phyloP scores from a whole-genome alignment of 345 rosid genomes.

The Citrus maxima region DNA sequence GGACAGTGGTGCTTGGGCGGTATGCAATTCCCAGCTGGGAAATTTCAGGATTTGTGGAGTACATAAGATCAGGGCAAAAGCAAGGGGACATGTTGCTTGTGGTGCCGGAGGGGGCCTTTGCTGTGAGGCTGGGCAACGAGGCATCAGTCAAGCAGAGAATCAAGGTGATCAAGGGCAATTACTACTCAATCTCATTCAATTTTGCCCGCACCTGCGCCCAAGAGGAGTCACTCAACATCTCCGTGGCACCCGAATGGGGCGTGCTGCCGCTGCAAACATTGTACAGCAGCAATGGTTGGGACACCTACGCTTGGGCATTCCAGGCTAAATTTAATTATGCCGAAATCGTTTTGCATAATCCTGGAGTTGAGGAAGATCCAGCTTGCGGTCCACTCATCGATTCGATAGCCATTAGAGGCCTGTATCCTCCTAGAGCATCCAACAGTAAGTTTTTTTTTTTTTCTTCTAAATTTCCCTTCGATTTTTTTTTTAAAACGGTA shows the following conservation, averaged over 20 bases:
- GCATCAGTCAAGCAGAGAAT: conserved; percentile 75
- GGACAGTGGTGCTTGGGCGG: conserved; percentile 50
- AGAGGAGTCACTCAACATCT: conserved; percentile 64
- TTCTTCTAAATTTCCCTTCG: background rate
- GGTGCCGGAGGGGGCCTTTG: conserved; percentile 79
- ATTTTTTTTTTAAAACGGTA: background rate
- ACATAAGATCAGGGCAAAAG: conserved; percentile 80
- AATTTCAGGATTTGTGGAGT: conserved; percentile 71
- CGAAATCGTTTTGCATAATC: conserved; percentile 66
- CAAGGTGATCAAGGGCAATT: conserved; percentile 39
- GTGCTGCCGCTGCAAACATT: conserved; percentile 73
- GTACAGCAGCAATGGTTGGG: conserved; percentile 84
- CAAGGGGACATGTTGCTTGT: conserved; percentile 92
- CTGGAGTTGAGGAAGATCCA: conserved; percentile 82
- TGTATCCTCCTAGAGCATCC: conserved; percentile 55
- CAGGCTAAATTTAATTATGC: conserved; percentile 34
- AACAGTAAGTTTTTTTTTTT: conserved; percentile 33
- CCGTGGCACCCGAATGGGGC: conserved; percentile 71
- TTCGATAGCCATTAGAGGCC: conserved; percentile 57
- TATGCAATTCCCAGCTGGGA: conserved; percentile 71
- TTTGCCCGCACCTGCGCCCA: conserved; percentile 93
- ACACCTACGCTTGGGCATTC: conserved; percentile 73
- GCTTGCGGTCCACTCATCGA: conserved; percentile 89
- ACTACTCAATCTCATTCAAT: conserved; percentile 72
- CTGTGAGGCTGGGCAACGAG: conserved; percentile 83